Percentiles rank a stretch among this genome's conserved stretches.
These are phyloP conservation scores for Boletellus sp. DNA, from an alignment of 768 basidiomycete genomes.

Conservation along the genomic window DNA sequence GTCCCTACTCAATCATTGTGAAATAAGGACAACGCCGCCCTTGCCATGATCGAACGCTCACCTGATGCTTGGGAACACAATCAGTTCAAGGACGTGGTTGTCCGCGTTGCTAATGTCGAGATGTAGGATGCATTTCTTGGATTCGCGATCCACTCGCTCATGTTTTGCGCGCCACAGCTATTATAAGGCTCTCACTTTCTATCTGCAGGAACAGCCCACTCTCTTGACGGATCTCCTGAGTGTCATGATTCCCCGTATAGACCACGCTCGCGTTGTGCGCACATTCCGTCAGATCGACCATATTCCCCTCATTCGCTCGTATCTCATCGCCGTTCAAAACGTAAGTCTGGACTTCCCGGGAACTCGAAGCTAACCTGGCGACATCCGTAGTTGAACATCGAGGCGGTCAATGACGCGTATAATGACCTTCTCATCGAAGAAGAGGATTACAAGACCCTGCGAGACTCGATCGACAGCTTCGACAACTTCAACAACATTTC, in stretches of 20 bases:
- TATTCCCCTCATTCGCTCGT: constrained; percentile 91
- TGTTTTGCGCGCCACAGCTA: constrained; percentile 48
- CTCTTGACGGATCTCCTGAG: constrained; percentile 91
- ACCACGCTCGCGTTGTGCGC: constrained; percentile 91
- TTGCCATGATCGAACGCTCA: constrained; percentile 98
- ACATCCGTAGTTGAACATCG: constrained; percentile 76
- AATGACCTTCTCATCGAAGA: constrained; percentile 98
- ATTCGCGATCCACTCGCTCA: constrained; percentile 4
- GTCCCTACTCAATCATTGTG: constrained; percentile 1
- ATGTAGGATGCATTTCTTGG: constrained; percentile 52
- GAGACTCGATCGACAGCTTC: constrained; percentile 96
- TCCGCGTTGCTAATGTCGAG: constrained; percentile 96
- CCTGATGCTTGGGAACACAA: constrained; percentile 99
- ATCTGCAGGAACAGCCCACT: constrained; percentile 89
- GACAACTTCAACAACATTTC: constrained; percentile 94
- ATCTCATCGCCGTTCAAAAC: constrained; percentile 95
- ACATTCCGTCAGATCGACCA: constrained; percentile 96
- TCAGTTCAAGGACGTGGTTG: constrained; percentile 98
- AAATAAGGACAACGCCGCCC: constrained; percentile 85
- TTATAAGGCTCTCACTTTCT: constrained; percentile 93
- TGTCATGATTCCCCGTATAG: constrained; percentile 90
- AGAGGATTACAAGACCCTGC: constrained; percentile 96
- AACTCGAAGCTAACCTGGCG: neutral
- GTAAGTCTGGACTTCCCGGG: constrained; percentile 39
- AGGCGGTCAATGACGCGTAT: constrained; percentile 97